Conservation (phyloP, 163 green algal genomes). For the Chloromonas sp. region DNA sequence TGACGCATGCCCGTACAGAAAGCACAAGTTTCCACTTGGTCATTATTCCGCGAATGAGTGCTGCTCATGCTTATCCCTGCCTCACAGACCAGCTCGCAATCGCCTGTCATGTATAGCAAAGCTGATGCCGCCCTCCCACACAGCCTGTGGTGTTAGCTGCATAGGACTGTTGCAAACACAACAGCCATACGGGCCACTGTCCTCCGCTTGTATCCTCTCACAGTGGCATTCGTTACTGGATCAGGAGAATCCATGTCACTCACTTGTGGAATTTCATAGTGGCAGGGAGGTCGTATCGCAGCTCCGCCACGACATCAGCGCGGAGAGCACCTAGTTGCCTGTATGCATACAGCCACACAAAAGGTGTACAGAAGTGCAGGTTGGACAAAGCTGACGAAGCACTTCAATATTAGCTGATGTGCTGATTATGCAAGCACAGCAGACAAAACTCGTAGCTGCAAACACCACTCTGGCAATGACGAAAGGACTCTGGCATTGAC, state of each 20-base stretch:
- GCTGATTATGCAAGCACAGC: neutral
- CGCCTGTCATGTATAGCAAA: too few relatives aligned
- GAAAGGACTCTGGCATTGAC: too few relatives aligned
- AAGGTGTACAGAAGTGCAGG: neutral
- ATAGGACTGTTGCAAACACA: neutral
- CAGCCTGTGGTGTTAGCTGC: too few relatives aligned
- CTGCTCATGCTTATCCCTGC: too few relatives aligned
- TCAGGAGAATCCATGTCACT: neutral
- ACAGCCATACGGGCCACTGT: neutral
- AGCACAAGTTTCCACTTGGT: too few relatives aligned
- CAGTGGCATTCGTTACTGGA: neutral
- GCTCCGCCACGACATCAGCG: conserved; percentile 75
- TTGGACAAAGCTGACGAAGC: neutral
- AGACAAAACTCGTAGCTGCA: neutral
- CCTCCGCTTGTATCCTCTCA: neutral
- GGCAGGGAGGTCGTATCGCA: conserved; percentile 82
- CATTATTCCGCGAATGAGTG: too few relatives aligned
- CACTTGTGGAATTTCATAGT: conserved; percentile 81
- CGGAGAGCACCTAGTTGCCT: conserved; percentile 39
- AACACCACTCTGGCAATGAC: too few relatives aligned
- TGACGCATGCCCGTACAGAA: too few relatives aligned
- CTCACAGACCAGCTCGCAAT: too few relatives aligned
- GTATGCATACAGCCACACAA: conserved; percentile 8
- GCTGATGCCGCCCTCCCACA: too few relatives aligned
- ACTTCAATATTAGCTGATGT: neutral